Base-by-base conservation (phyloP, 176 grass and related monocot species). In the Themeda triandra region DNA sequence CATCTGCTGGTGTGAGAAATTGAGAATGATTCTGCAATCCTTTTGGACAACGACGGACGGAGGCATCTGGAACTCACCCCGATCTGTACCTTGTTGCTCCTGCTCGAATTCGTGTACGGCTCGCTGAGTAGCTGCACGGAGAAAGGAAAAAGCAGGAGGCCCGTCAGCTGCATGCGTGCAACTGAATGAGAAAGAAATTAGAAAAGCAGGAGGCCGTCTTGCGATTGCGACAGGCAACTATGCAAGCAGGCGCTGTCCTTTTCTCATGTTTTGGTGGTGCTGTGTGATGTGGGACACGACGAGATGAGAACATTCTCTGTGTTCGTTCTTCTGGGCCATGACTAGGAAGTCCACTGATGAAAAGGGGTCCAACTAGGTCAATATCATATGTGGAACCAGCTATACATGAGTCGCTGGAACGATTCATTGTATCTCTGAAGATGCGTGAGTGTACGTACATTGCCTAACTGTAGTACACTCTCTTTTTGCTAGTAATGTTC, bases 71-170 rank as follows among this genome's bases (percentile, higher is more conserved):
- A 64, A 30, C 53, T 23, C 65, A 29, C 51, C 14, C 58, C 67
- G 14, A 24, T 64, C 0, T 11, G 31, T 93, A 98, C 92, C 92
- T 95, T 92, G 79, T 94, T 91, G 79, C 66, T 85, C 54, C 71
- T 83, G 84, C 76, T 82, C 56, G 91, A 80, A 63, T 90, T 93
- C 73, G 92, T 93, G 85, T 92, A 98, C 45, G 96, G 91, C 49
- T 98, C 93, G 88, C 96, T 95, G 10, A 98, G 86, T 74, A 98
- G 45, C 96, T 98, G 93, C 87, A 93, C 46, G 30, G 45, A 82
- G 62, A 64, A 30, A 78, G 39, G 80, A 80, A 24, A 86, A 77
- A 83, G 32, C 10, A 64, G 84, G 40, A 46, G 56, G 51, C 32
- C 32, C 48, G 78, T 73, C 75, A 86, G 79, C 66, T 56, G 78